Evolutionary conservation across 139 green algal genomes (phyloP).

Genomic region (Haematococcus lacustris): DNA sequence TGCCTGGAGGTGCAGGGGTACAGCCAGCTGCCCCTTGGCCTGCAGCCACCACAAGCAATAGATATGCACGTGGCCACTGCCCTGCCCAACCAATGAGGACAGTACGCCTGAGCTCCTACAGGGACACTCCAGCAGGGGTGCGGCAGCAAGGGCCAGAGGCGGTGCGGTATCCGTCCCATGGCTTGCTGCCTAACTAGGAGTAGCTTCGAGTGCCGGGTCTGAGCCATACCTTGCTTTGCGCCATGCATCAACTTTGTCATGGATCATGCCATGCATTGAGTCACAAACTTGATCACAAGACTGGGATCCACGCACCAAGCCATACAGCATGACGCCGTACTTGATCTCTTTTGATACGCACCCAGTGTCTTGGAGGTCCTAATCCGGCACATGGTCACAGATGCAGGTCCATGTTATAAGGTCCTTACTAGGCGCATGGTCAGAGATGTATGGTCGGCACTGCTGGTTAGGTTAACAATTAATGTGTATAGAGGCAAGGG

Average conservation of each 20-base stretch:
- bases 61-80: neutral
- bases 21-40: neutral
- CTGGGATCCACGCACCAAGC: conserved; percentile 22
- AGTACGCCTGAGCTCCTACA: neutral
- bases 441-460: neutral
- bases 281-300: neutral
- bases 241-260: neutral
- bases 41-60: neutral
- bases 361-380: conserved; percentile 63
- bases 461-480: neutral
- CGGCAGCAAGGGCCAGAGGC: neutral
- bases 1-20: conserved; percentile 37
- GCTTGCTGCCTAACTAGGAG: neutral
- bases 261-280: neutral
- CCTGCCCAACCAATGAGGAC: neutral
- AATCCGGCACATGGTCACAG: neutral
- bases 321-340: conserved; percentile 85
- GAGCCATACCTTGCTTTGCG: too few relatives aligned
- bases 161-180: neutral
- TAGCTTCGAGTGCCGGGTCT: neutral
- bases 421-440: neutral
- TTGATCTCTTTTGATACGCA: conserved; percentile 53
- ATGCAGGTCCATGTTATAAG: neutral
- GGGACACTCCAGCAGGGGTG: neutral
- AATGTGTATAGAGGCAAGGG: neutral